A percentile compares a stretch with the other conserved stretches of the same genome.
Evolutionary conservation across 108 stramenopile genomes (phyloP).

Genomic region (Discostella pseudostelligera): DNA sequence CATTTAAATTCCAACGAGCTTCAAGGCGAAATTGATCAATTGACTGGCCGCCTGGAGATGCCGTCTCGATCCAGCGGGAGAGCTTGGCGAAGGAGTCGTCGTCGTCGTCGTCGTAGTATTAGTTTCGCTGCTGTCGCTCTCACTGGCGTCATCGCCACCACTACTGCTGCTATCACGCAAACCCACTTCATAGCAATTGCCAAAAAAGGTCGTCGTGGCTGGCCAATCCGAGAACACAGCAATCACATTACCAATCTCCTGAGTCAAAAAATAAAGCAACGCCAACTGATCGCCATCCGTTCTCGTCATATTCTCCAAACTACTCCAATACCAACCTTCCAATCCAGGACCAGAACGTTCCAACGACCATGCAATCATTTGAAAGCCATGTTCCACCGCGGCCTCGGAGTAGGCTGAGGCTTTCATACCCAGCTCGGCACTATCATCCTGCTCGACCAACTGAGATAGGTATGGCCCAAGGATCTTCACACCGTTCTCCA

Average conservation of each 20-base stretch:
- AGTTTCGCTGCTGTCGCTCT: not conserved
- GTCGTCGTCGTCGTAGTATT: not conserved
- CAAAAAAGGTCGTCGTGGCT: conserved; percentile 67
- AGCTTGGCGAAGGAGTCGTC: too few species aligned
- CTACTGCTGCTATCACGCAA: conserved; percentile 1
- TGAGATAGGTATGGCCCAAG: conserved; percentile 62
- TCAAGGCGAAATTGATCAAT: conserved; percentile 10
- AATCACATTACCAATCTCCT: conserved; percentile 56
- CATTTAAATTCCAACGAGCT: conserved; percentile 18
- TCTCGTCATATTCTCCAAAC: conserved; percentile 27
- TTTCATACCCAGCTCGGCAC: conserved; percentile 30
- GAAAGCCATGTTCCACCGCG: conserved; percentile 48
- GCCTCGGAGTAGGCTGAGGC: conserved; percentile 45
- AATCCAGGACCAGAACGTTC: conserved; percentile 57
- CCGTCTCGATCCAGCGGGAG: conserved; percentile 1
- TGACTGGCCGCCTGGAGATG: conserved; percentile 8
- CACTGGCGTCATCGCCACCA: not conserved
- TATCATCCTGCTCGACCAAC: conserved; percentile 44
- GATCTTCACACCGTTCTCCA: conserved; percentile 48
- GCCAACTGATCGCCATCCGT: conserved; percentile 51
- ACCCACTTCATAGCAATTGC: conserved; percentile 60
- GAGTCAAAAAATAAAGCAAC: conserved; percentile 49
- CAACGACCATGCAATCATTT: conserved; percentile 73
- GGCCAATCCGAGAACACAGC: conserved; percentile 79
- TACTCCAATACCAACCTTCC: conserved; percentile 56